Base-by-base conservation (phyloP, 257 asterid genomes). In the Eustoma russellianum region DNA sequence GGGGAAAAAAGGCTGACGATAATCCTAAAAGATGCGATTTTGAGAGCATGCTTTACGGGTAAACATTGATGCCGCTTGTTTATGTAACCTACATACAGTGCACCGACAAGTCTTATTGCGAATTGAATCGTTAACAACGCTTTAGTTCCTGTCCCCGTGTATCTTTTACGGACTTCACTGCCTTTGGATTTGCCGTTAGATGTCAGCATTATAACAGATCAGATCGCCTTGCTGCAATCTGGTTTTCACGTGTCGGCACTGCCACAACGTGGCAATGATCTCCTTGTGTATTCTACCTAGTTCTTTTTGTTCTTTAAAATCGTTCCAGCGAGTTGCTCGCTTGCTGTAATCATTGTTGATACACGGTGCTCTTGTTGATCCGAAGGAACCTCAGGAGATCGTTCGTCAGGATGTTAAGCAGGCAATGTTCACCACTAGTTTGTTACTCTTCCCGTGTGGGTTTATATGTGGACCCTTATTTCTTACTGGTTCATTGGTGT, bases 241-340 rank as follows among this genome's bases (percentile, higher is more conserved):
- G 81, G 63, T 88, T 73, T 88, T 80, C 70, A 63, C 85, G 50
- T 88, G 95, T 80, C 95, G 97, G 46, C 97, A 85, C 73, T 88
- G 97, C 73, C 97, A 88, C 74, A 86, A 89, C 70, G 95, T 86
- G 50, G 84, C 94, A 24, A 53, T 70, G 38, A 57, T 33, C n/a
- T 24, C 17, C 41, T 38, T 3, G 43, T 34, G 13, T 18, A 33
- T 59, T 60, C 41, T 14, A n/a, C 9, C 17, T 57, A 5, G 17
- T 46, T 15, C 19, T 13, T n/a, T 15, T 49, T 59, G 13, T 13
- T 17, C 34, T 46, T 59, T 33, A 10, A 5, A 10, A 2, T 56
- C 7, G 30, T 44, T 56, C 0, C 2, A 2, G 18, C 34, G 5
- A 5, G 34, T 35, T 24, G 44, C 14, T 33, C 41, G 5, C 55